These are phyloP conservation scores for Nakazawaea holstii DNA, from an alignment of 805 yeast genomes.

Conservation along the genomic window DNA sequence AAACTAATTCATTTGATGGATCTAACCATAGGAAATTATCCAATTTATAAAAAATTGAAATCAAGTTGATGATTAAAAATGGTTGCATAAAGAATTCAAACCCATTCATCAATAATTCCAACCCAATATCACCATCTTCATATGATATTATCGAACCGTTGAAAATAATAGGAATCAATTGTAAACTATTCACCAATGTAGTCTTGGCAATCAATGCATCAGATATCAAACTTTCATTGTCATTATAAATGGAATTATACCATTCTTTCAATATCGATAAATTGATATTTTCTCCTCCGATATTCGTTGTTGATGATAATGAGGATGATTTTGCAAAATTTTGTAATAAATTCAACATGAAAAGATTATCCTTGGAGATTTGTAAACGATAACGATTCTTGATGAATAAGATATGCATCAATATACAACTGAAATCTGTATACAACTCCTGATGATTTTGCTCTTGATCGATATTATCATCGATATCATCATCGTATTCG, in stretches of 20 bases:
- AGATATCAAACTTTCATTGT: conserved; percentile 68
- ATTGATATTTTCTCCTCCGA: conserved; percentile 18
- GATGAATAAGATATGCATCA: conserved; percentile 40
- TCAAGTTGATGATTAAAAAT: conserved; percentile 54
- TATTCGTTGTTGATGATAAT: conserved; percentile 7
- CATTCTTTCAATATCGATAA: conserved; percentile 47
- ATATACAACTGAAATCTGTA: conserved; percentile 60
- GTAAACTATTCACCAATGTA: conserved; percentile 60
- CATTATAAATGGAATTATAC: conserved; percentile 76
- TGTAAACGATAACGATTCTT: conserved; percentile 30
- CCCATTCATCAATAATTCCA: conserved; percentile 65
- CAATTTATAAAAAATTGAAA: conserved; percentile 35
- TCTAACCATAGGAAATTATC: conserved; percentile 6
- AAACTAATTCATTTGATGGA: neutral
- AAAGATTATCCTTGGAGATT: conserved; percentile 12
- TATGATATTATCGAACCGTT: conserved; percentile 66
- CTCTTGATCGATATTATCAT: conserved; percentile 44
- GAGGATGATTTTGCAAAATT: conserved; percentile 20
- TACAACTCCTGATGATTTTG: conserved; percentile 51
- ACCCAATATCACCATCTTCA: conserved; percentile 47
- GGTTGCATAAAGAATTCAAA: conserved; percentile 84
- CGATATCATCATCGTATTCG: conserved; percentile 44
- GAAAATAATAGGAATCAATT: conserved; percentile 67
- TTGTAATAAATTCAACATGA: conserved; percentile 18
- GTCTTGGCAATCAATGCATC: conserved; percentile 73